These are phyloP conservation scores for Centaurea solstitialis DNA, from an alignment of 129 eudicot species.

Conservation along the genomic window DNA sequence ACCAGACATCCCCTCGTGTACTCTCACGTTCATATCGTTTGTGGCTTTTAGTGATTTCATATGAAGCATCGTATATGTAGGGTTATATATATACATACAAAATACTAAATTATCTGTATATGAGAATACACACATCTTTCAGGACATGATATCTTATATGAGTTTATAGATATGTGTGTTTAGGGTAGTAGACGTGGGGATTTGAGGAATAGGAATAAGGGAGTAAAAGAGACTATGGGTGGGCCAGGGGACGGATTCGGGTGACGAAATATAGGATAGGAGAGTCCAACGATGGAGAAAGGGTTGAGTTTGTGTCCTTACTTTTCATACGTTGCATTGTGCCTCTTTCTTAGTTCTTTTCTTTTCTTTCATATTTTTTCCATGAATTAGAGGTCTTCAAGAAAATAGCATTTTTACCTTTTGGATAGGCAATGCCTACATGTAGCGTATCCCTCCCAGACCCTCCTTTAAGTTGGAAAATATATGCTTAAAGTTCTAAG, in stretches of 20 bases:
- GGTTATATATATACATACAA: neutral
- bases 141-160: too few relatives aligned
- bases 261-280: neutral
- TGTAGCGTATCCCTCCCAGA: neutral
- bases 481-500: neutral
- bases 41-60: neutral
- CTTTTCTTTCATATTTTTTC: neutral
- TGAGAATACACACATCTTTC: neutral
- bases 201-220: neutral
- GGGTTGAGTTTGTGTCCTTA: neutral
- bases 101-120: neutral
- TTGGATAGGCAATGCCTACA: neutral
- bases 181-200: neutral
- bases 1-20: conserved; percentile 30
- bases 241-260: neutral
- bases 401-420: neutral
- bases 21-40: neutral
- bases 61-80: neutral
- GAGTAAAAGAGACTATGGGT: neutral
- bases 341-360: neutral
- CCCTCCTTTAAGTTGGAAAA: neutral
- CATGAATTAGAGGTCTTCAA: neutral
- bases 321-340: neutral
- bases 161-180: too few relatives aligned
- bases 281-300: neutral